A percentile compares a stretch with the other conserved stretches of the same genome.
phyloP scores from a whole-genome alignment of 495 filamentous ascomycete species.

The Penicillium alfredii region DNA sequence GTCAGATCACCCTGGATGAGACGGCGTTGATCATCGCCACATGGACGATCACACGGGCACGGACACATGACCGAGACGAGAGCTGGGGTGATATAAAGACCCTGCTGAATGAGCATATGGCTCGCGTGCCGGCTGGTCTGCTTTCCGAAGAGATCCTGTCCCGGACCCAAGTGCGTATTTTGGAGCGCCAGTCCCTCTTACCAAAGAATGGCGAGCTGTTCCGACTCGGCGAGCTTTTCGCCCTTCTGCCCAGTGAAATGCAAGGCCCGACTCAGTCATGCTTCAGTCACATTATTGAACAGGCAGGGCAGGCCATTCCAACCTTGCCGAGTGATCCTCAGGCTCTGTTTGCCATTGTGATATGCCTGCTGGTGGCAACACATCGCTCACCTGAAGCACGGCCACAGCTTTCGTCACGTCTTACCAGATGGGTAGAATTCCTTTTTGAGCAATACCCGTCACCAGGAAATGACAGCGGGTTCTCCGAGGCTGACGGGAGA shows the following conservation, averaged over 20 bases:
- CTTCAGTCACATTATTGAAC: slow-evolving; percentile 19
- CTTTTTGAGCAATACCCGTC: slow-evolving; percentile 32
- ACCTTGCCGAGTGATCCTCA: slow-evolving; percentile 16
- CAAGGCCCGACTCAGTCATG: slow-evolving; percentile 20
- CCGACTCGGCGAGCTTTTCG: slow-evolving; percentile 27
- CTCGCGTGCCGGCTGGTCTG: slow-evolving; percentile 25
- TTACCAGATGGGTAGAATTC: slow-evolving; percentile 34
- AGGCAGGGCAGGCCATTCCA: slow-evolving; percentile 16
- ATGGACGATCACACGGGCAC: slow-evolving; percentile 34
- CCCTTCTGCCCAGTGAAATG: slow-evolving; percentile 28
- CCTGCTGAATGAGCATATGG: slow-evolving; percentile 28
- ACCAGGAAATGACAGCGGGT: slow-evolving; percentile 2
- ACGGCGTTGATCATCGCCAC: slow-evolving; percentile 37
- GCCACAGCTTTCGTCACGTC: slow-evolving; percentile 22
- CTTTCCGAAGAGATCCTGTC: slow-evolving; percentile 28
- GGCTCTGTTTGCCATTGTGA: slow-evolving; percentile 16
- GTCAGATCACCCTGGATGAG: slow-evolving; percentile 36
- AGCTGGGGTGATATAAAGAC: slow-evolving; percentile 31
- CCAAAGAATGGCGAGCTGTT: slow-evolving; percentile 36
- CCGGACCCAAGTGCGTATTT: slow-evolving; percentile 29
- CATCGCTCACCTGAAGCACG: slow-evolving; percentile 11
- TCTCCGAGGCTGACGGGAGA: slow-evolving; percentile 21
- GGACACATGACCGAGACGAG: slow-evolving; percentile 22
- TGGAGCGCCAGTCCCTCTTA: slow-evolving; percentile 35
- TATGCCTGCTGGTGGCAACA: slow-evolving; percentile 19